Evolutionary conservation across 129 eudicot species (phyloP), one percentile per base, ranked within the genome.

Genomic region (Artemisia argyi): DNA sequence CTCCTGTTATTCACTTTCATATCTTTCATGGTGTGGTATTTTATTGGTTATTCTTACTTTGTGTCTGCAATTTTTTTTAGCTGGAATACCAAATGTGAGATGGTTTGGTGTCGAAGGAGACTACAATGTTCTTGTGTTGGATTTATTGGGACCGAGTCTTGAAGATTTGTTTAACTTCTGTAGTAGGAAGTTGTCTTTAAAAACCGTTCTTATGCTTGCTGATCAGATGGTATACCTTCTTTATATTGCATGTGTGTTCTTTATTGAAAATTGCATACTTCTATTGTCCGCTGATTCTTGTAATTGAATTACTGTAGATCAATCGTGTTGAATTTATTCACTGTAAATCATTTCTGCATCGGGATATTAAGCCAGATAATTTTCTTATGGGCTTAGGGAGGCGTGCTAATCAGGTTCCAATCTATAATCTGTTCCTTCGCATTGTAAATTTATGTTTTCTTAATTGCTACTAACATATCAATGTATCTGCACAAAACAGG

Each of bases 311-410:
- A 77, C 68, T 46, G 22, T 84, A 94, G 99, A 84, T 94, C 64
- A 85, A 84, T 65, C 97, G 99, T 64, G 86, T 94, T 75, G 99
- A 90, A 72, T 94, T 82, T 84, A 79, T 94, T 57, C 99, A 94
- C 72, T 73, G 86, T 28, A 94, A 94, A 77, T 94, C 99, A 42
- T 94, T 94, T 69, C 82, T 94, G 57, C 99, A 94, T 81, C 89
- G 99, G 10, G 99, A 94, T 81, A 90, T 94, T 59, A 94, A 94
- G 78, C 99, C 99, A 62, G 99, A 94, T 83, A 94, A 94, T 82
- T 94, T 94, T 66, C 99, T 94, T 72, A 94, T 94, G 99, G 99
- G 99, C 47, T 86, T 94, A 89, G 97, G 97, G 53, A 85, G 99
- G 68, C 99, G 97, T 54, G 97, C 99, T 83, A 94, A 90, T 81